phyloP scores from a whole-genome alignment of 1,139 yeast genomes.

The Blastobotrys raffinosifermentans region DNA sequence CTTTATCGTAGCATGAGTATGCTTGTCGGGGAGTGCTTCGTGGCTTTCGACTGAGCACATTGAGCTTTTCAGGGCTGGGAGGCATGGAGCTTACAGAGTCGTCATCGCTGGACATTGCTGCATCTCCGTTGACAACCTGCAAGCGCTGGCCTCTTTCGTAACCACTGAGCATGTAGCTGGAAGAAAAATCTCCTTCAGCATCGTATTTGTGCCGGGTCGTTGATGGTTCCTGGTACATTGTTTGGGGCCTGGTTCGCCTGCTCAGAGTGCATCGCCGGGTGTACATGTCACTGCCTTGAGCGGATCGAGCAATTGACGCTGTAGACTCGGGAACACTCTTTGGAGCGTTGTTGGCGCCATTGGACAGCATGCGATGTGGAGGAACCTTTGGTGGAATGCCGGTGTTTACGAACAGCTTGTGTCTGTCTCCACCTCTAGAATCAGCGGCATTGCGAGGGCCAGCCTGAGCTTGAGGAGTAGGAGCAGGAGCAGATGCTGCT shows the following conservation, averaged over 20 bases:
- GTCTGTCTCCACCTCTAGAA: background rate
- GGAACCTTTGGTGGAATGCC: constrained; percentile 2
- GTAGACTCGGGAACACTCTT: too few relatives aligned
- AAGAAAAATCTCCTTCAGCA: background rate
- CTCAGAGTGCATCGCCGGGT: background rate
- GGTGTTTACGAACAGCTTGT: background rate
- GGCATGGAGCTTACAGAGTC: background rate
- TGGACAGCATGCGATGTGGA: background rate
- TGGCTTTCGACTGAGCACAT: background rate
- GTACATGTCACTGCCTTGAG: background rate
- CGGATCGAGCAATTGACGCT: background rate
- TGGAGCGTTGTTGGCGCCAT: background rate
- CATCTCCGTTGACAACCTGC: background rate
- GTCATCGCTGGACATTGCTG: background rate
- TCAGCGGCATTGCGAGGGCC: too few relatives aligned
- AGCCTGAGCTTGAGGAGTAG: too few relatives aligned
- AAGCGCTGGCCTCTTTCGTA: background rate
- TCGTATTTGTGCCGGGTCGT: background rate
- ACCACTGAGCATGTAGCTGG: background rate
- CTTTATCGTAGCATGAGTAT: background rate
- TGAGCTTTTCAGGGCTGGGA: background rate
- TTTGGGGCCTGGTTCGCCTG: background rate
- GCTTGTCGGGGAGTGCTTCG: background rate
- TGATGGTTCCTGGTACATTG: background rate
- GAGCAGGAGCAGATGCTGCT: too few relatives aligned